Evolutionary conservation across 2,329 filamentous ascomycete species (phyloP).

Genomic region (Onygenales sp.): DNA sequence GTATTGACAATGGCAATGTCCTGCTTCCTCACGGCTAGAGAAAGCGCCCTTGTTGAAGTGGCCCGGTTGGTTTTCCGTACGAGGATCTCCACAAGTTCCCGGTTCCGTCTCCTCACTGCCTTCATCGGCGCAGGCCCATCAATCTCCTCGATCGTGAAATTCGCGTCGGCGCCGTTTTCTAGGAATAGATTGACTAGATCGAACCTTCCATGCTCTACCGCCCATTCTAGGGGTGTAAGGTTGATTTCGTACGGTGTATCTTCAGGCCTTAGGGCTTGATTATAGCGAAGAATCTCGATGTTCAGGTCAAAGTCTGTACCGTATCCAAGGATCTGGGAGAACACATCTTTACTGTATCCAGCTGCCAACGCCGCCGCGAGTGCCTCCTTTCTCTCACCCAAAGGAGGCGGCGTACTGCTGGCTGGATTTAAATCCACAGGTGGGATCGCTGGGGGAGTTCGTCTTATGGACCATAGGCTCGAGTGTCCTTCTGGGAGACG

Average conservation of each 20-base stretch:
- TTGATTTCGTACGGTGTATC: constrained; percentile 1
- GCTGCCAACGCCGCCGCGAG: constrained; percentile 7
- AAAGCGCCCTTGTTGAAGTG: constrained; percentile 10
- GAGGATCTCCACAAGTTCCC: constrained; percentile 10
- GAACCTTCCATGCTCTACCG: constrained; percentile 8
- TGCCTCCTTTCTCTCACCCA: constrained; percentile 4
- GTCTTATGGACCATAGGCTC: neutral
- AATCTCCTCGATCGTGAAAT: constrained; percentile 4
- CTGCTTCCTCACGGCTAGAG: constrained; percentile 10
- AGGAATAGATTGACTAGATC: constrained; percentile 11
- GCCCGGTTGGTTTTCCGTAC: constrained; percentile 10
- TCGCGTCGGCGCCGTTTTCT: constrained; percentile 9
- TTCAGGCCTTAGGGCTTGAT: neutral
- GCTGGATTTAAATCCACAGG: neutral
- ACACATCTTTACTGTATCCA: constrained; percentile 7
- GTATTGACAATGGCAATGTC: constrained; percentile 11
- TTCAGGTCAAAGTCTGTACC: constrained; percentile 7
- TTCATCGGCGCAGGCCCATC: constrained; percentile 8
- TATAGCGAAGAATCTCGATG: neutral
- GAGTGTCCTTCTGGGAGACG: neutral
- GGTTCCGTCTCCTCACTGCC: constrained; percentile 11
- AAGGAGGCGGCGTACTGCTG: neutral
- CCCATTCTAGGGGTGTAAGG: constrained; percentile 10
- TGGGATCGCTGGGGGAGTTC: neutral
- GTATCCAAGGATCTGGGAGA: constrained; percentile 9